These are phyloP conservation scores for Diaporthe ilicicola DNA, from an alignment of 2,329 filamentous ascomycete species.

Conservation along the genomic window DNA sequence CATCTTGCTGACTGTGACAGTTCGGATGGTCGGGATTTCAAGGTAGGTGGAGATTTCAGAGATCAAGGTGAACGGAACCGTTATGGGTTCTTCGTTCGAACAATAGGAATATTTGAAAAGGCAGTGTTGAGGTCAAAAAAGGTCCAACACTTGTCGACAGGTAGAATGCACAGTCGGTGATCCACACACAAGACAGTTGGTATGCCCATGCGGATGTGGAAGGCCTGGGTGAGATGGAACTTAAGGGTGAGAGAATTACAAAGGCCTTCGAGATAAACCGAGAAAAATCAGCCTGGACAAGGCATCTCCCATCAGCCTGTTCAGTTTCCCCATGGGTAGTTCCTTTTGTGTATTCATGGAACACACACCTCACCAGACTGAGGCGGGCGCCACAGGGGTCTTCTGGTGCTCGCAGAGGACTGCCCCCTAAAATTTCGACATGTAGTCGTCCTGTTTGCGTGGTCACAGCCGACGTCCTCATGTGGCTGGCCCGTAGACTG, in stretches of 20 bases:
- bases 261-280: neutral
- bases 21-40: neutral
- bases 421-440: neutral
- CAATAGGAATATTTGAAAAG: neutral
- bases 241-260: too few relatives aligned
- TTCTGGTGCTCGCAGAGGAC: neutral
- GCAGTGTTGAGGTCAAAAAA: neutral
- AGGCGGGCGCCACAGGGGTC: neutral
- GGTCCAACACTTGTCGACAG: neutral
- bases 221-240: neutral
- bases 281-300: neutral
- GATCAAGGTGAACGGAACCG: neutral
- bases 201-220: neutral
- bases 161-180: neutral
- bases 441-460: neutral
- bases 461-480: neutral
- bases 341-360: neutral
- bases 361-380: neutral
- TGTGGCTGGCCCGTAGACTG: neutral
- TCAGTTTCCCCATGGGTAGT: neutral
- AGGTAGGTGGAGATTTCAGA: neutral
- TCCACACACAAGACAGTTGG: neutral
- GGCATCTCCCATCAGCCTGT: neutral
- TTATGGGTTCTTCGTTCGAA: neutral
- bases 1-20: neutral